Evolutionary conservation across 805 yeast species (phyloP), one percentile per base, ranked within the genome.

Genomic region (Teunomyces atbi): DNA sequence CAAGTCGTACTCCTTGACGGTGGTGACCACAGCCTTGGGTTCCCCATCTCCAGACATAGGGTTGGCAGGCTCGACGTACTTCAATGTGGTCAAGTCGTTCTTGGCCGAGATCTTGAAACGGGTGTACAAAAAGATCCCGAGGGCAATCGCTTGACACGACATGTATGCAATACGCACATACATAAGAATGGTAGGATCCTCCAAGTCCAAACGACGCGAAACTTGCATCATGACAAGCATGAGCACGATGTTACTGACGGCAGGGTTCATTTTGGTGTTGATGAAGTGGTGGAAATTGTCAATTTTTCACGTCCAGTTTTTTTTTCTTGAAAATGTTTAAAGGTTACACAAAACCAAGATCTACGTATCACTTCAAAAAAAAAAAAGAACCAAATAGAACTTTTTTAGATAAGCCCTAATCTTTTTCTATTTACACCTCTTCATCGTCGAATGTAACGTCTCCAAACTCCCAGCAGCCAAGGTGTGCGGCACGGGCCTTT

Each of bases 161-260:
- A 78, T 68, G 73, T 89, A 94, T 38, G 81, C 81, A 32, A 74
- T 72, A 68, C 99, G 83, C 45, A 89, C 91, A 65, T 82, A 85
- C 64, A 85, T 69, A 44, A 90, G 73, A 47, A 81, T 78, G 53
- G 69, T 69, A 39, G 95, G 92, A 69, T 91, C 81, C 67, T 92
- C 97, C 69, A 91, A 82, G 69, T 92, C 94, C 52, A 94, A 75
- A 64, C 81, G 82, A 69, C 89, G 88, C 53, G 97, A 82, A 53
- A 90, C 86, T 71, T 90, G 97, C 96, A 91, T 92, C 89, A 89
- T 89, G 77, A 82, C 86, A 64, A 91, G 83, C 97, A 91, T 92
- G 79, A 94, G 73, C 59, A 78, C 87, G 58, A 94, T 69, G 74
- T 92, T 91, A 55, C 89, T 71, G 56, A 91, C 73, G 55, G 96